phyloP scores from a whole-genome alignment of 2,329 filamentous ascomycete genomes.

The Emergomyces pasteurianus region DNA sequence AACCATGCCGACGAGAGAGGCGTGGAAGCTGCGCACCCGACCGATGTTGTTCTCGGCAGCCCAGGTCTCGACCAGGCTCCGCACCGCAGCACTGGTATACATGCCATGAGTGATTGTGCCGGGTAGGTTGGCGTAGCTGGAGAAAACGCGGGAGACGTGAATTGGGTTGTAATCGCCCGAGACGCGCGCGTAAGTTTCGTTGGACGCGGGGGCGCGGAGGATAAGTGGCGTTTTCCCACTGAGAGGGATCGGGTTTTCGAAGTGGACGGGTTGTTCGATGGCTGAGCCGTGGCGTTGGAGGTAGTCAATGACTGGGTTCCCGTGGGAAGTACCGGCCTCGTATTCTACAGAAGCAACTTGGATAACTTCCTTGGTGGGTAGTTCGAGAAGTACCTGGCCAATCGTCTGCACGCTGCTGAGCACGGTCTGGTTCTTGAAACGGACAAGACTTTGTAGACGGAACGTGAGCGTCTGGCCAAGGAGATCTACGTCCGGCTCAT shows the following conservation, averaged over 20 bases:
- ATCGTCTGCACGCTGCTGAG: conserved; percentile 87
- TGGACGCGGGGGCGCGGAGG: conserved; percentile 83
- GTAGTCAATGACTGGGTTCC: conserved; percentile 95
- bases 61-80: conserved; percentile 95
- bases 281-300: conserved; percentile 80
- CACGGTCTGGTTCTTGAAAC: conserved; percentile 88
- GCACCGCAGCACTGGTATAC: conserved; percentile 95
- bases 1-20: conserved; percentile 96
- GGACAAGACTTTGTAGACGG: conserved; percentile 81
- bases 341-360: conserved; percentile 97
- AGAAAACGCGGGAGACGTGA: conserved; percentile 93
- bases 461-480: conserved; percentile 90
- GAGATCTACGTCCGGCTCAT: conserved; percentile 74
- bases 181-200: conserved; percentile 94
- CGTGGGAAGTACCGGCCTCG: conserved; percentile 78
- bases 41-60: conserved; percentile 97
- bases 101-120: conserved; percentile 98
- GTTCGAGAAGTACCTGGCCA: conserved; percentile 83
- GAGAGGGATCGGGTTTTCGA: conserved; percentile 93
- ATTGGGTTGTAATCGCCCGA: conserved; percentile 99
- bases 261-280: conserved; percentile 91
- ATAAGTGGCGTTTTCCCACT: conserved; percentile 82
- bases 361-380: conserved; percentile 93
- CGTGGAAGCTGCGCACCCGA: conserved; percentile 93
- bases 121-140: conserved; percentile 85